Base-by-base conservation (phyloP, 1,284 basidiomycete species). In the Rhodotorula sp. region DNA sequence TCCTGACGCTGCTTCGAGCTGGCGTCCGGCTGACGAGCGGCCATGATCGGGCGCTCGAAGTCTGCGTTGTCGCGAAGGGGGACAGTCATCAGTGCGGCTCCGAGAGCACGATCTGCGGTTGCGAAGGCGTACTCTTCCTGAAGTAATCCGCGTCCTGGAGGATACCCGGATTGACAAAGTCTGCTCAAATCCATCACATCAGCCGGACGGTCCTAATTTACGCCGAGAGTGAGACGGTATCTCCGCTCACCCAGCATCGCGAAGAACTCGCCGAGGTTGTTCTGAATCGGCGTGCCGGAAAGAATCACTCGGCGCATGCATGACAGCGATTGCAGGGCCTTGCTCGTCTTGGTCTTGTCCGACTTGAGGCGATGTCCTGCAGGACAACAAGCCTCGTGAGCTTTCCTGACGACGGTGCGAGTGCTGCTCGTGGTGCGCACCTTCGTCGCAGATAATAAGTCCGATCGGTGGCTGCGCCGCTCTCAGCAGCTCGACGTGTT, bases 401-500 rank as follows among this genome's bases (percentile, higher is more conserved):
- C 2, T 12, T 2, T 33, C 14, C 5, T n/a, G 17, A 29, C 3
- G 5, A 26, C 4, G 30, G 26, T 14, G 7, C 46, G 10, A 10
- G 5, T n/a, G 10, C 7, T 24, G 56, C 1, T 24, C 22, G 24
- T 24, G 22, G 22, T 57, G 37, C 55, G 45, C 45, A 87, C 90
- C 93, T 85, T 99, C 96, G 79, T 99, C 96, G 77, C 95, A 98
- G 44, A 99, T 86, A 71, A 99, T 89, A 2, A 99, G 83, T 12
- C 91, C 96, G 75, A 99, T 91, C 1, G 91, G 89, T 17, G 94
- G 94, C 62, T 81, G 78, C 53, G 81, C 81, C 7, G 76, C 78
- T 29, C 80, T 79, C 55, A 84, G 74, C 26, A 79, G 69, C 59
- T 82, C 81, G 61, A 83, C 82, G 37, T 74, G 70, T 1, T 56